These are phyloP conservation scores for Fusarium caatingaense DNA, from an alignment of 2,329 filamentous ascomycete species.

Conservation along the genomic window DNA sequence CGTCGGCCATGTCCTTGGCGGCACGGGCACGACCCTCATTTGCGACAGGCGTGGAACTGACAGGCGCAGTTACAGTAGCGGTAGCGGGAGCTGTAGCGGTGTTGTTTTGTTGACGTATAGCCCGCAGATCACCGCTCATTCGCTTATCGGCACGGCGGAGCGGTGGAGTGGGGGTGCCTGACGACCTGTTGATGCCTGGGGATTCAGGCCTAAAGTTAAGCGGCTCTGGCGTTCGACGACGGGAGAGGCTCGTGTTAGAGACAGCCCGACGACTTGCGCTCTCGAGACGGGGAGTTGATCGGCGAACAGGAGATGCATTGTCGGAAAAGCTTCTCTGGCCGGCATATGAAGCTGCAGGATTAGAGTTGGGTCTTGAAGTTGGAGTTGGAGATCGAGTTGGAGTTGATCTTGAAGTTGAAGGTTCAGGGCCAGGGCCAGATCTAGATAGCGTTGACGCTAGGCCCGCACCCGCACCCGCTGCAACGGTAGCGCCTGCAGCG, in stretches of 20 bases:
- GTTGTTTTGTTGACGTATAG: conserved; percentile 54
- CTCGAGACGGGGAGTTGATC: conserved; percentile 42
- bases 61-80: conserved; percentile 25
- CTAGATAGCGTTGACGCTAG: conserved; percentile 33
- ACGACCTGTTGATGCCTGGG: conserved; percentile 59
- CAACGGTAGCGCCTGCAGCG: conserved; percentile 20
- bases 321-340: conserved; percentile 55
- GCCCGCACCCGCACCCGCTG: conserved; percentile 29
- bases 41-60: conserved; percentile 72
- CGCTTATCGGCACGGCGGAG: conserved; percentile 75
- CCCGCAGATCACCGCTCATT: conserved; percentile 78
- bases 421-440: conserved; percentile 14
- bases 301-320: conserved; percentile 36
- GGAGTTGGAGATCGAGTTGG: conserved; percentile 33
- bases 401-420: conserved; percentile 23
- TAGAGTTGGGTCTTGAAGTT: conserved; percentile 21
- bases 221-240: conserved; percentile 65
- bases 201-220: conserved; percentile 71
- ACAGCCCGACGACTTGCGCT: conserved; percentile 54
- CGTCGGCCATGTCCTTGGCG: conserved; percentile 88
- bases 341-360: conserved; percentile 11
- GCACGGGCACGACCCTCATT: conserved; percentile 88
- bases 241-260: conserved; percentile 66
- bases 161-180: conserved; percentile 68
- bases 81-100: conserved; percentile 44